Conservation (phyloP, 495 filamentous ascomycete genomes). For the Sphaerosporella brunnea region DNA sequence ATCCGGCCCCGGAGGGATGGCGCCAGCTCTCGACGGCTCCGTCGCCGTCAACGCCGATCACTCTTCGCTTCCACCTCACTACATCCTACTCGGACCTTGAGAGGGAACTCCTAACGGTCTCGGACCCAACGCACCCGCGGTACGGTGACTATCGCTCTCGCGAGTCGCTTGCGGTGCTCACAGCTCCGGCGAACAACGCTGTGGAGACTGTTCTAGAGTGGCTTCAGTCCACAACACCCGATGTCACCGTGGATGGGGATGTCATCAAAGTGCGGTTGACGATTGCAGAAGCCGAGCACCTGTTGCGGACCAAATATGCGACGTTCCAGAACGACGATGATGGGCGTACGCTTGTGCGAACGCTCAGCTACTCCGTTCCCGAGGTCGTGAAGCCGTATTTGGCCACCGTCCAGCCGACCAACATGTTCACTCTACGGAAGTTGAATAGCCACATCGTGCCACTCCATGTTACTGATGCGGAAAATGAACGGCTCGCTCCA, state of each 20-base stretch:
- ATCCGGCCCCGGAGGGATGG: conserved; percentile 32
- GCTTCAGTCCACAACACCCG: conserved; percentile 33
- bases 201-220: conserved; percentile 32
- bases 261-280: conserved; percentile 40
- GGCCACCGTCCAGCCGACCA: conserved; percentile 40
- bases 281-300: conserved; percentile 34
- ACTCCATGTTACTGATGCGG: too few relatives aligned
- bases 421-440: conserved; percentile 31
- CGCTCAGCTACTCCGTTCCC: conserved; percentile 42
- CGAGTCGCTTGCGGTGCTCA: conserved; percentile 35
- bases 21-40: conserved; percentile 26
- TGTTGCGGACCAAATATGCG: conserved; percentile 38
- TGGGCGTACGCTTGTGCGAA: conserved; percentile 32
- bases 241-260: conserved; percentile 35
- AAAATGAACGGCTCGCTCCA: too few relatives aligned
- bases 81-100: conserved; percentile 35
- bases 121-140: conserved; percentile 39
- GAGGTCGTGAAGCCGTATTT: conserved; percentile 31
- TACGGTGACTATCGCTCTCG: conserved; percentile 50
- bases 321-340: conserved; percentile 31
- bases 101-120: conserved; percentile 41
- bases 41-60: conserved; percentile 28
- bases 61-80: conserved; percentile 36
- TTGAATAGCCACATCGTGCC: background rate
- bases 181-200: conserved; percentile 29